Percentiles rank a stretch among this genome's conserved stretches.
phyloP scores from a whole-genome alignment of 1,284 basidiomycete species.

The Leccinum angustisporum region DNA sequence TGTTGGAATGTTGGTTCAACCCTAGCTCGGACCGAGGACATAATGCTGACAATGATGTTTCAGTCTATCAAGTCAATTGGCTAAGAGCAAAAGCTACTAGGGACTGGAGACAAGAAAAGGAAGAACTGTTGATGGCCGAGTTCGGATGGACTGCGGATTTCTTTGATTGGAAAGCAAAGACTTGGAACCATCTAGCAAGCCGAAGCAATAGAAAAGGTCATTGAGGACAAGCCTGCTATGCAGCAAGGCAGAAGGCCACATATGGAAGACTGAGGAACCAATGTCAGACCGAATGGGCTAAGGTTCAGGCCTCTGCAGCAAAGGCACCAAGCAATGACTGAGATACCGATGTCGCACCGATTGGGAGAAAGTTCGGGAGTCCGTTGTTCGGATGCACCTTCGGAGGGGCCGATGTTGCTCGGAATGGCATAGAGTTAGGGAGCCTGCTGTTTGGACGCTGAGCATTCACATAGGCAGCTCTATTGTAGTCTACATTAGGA shows the following conservation, averaged over 20 bases:
- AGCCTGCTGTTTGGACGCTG: not conserved
- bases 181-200: not conserved
- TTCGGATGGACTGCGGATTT: not conserved
- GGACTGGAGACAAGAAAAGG: not conserved
- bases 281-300: not conserved
- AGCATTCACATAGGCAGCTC: not conserved
- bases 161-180: not conserved
- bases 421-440: too few relatives aligned
- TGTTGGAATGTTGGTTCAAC: not conserved
- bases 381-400: too few relatives aligned
- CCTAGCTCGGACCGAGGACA: not conserved
- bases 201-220: not conserved
- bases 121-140: not conserved
- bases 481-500: not conserved
- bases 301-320: not conserved
- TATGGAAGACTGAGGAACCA: not conserved
- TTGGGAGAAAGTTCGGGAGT: too few relatives aligned
- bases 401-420: too few relatives aligned
- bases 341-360: too few relatives aligned
- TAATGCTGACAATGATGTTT: not conserved
- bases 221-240: not conserved
- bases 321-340: too few relatives aligned
- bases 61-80: constrained; percentile 4
- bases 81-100: not conserved
- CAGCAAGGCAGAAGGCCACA: not conserved